Conservation (phyloP, 1,284 basidiomycete species). For the Trichosporon coremiiforme region DNA sequence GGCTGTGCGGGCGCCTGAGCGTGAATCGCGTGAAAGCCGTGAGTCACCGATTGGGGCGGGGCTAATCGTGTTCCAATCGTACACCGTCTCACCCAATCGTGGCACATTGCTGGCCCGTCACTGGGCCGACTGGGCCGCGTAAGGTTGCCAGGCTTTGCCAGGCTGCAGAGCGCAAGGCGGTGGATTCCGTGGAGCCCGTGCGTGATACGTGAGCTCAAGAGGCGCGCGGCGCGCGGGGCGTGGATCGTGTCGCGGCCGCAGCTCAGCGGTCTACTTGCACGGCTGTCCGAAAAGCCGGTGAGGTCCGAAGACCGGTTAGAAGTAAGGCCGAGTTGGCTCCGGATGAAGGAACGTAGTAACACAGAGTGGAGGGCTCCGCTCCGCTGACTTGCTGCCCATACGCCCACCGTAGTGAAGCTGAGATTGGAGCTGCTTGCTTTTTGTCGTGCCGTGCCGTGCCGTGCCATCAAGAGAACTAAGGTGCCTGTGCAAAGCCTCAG, state of each 20-base stretch:
- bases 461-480: not conserved
- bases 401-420: not conserved
- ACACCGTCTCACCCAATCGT: not conserved
- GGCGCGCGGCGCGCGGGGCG: not conserved
- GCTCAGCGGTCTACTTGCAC: not conserved
- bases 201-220: not conserved
- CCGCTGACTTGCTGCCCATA: not conserved
- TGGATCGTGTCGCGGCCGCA: not conserved
- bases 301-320: constrained; percentile 17
- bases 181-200: constrained; percentile 3
- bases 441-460: not conserved
- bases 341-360: not conserved
- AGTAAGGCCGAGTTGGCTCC: not conserved
- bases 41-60: constrained; percentile 1
- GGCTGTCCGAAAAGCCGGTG: constrained; percentile 15
- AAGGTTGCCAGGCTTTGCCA: not conserved
- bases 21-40: not conserved
- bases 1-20: not conserved
- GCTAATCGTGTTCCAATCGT: not conserved
- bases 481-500: constrained; percentile 5
- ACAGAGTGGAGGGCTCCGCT: constrained; percentile 9
- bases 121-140: not conserved
- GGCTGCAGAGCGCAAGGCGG: too few species aligned
- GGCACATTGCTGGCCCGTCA: not conserved
- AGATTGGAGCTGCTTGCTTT: not conserved